Evolutionary conservation across 495 filamentous ascomycete genomes (phyloP).

Genomic region (Penicillium desertorum): DNA sequence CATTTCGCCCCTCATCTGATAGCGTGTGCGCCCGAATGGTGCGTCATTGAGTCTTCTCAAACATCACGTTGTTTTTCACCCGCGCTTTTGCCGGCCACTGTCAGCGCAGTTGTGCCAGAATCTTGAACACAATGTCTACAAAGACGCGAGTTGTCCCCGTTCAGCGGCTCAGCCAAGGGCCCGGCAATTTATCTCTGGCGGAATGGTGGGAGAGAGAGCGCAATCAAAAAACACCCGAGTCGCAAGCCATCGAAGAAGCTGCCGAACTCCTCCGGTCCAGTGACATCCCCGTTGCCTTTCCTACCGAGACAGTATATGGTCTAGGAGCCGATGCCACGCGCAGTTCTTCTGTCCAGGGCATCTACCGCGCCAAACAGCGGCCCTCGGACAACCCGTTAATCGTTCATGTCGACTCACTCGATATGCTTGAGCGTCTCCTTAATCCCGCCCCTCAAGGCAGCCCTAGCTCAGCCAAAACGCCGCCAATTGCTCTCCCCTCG

Average conservation of each 20-base stretch:
- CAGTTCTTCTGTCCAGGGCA: slow-evolving; percentile 78
- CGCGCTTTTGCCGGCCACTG: slow-evolving; percentile 36
- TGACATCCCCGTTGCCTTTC: slow-evolving; percentile 84
- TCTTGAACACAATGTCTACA: slow-evolving; percentile 25
- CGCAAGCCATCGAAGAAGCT: slow-evolving; percentile 49
- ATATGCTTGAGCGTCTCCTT: slow-evolving; percentile 71
- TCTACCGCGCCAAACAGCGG: slow-evolving; percentile 85
- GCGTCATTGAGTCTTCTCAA: slow-evolving; percentile 26
- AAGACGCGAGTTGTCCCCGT: slow-evolving; percentile 46
- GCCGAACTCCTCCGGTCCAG: slow-evolving; percentile 60
- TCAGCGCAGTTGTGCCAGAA: slow-evolving; percentile 37
- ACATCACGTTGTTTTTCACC: slow-evolving; percentile 37
- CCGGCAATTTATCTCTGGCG: slow-evolving; percentile 38
- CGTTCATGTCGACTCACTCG: slow-evolving; percentile 79
- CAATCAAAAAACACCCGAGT: slow-evolving; percentile 37
- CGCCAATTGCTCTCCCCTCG: slow-evolving; percentile 59
- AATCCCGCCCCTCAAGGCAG: slow-evolving; percentile 27
- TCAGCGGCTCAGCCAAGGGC: slow-evolving; percentile 43
- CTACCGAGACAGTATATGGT: slow-evolving; percentile 97
- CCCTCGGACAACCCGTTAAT: slow-evolving; percentile 96
- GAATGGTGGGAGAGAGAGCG: slow-evolving; percentile 50
- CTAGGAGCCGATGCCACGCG: slow-evolving; percentile 92
- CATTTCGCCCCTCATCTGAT: slow-evolving; percentile 18
- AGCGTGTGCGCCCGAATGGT: slow-evolving; percentile 21
- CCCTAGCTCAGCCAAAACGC: slow-evolving; percentile 27